Percentiles rank a stretch among this genome's conserved stretches.
These are phyloP conservation scores for Fusarium newnesense DNA, from an alignment of 2,329 filamentous ascomycete genomes.

Conservation along the genomic window DNA sequence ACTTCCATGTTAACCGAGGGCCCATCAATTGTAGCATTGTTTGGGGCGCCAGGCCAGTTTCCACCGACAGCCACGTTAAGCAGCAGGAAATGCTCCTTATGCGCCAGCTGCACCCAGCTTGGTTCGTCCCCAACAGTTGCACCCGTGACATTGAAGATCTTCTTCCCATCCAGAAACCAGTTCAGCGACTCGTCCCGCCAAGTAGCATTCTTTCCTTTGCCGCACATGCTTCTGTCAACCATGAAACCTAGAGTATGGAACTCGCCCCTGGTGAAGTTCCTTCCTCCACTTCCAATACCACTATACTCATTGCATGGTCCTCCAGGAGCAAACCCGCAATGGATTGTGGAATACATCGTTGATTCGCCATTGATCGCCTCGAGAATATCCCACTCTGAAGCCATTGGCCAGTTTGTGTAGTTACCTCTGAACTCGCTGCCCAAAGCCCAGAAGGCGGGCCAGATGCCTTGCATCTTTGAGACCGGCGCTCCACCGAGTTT, in stretches of 20 bases:
- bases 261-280: not conserved
- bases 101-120: not conserved
- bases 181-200: not conserved
- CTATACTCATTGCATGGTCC: not conserved
- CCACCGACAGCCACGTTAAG: not conserved
- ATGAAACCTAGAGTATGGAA: not conserved
- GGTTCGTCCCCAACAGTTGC: not conserved
- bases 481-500: not conserved
- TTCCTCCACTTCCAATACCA: not conserved
- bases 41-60: not conserved
- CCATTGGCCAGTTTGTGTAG: not conserved
- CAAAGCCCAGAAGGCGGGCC: not conserved
- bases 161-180: not conserved
- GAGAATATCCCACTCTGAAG: not conserved
- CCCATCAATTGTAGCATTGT: not conserved
- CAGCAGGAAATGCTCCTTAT: not conserved
- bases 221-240: not conserved
- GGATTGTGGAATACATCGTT: not conserved
- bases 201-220: not conserved
- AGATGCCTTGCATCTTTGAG: not conserved
- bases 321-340: not conserved
- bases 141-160: not conserved
- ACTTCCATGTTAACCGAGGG: not conserved
- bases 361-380: not conserved
- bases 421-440: not conserved